phyloP scores from a whole-genome alignment of 1,284 basidiomycete genomes.

The Ceratobasidium sp. region DNA sequence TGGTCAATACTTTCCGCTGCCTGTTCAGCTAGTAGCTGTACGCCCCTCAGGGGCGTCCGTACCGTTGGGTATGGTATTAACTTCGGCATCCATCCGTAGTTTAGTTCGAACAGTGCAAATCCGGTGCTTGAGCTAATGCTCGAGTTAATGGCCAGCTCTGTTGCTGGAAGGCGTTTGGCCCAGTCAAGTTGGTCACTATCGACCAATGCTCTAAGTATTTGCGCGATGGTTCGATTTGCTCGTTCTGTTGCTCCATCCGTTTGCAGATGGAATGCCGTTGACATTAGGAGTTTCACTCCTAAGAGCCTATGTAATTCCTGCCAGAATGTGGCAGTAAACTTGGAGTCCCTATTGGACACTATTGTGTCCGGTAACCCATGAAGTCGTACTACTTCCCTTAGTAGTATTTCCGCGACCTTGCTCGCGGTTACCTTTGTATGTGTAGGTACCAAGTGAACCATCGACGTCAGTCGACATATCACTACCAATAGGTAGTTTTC shows the following conservation, averaged over 20 bases:
- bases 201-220: constrained; percentile 59
- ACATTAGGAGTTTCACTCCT: constrained; percentile 59
- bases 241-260: constrained; percentile 6
- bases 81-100: constrained; percentile 53
- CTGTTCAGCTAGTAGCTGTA: constrained; percentile 3
- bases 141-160: constrained; percentile 59
- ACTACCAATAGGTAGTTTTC: constrained; percentile 58
- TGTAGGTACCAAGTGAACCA: constrained; percentile 58
- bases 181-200: constrained; percentile 59
- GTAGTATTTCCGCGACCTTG: constrained; percentile 60
- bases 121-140: constrained; percentile 54
- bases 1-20: constrained; percentile 5
- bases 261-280: constrained; percentile 53
- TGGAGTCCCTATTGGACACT: constrained; percentile 60
- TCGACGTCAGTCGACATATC: constrained; percentile 58
- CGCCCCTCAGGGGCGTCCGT: constrained; percentile 2
- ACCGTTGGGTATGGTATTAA: background rate
- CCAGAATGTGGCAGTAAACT: constrained; percentile 63
- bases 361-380: constrained; percentile 61
- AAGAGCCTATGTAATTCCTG: constrained; percentile 56
- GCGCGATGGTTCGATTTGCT: constrained; percentile 44
- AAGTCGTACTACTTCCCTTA: constrained; percentile 58
- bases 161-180: constrained; percentile 57
- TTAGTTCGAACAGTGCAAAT: constrained; percentile 58
- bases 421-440: constrained; percentile 54